Base-by-base conservation (phyloP, 192 early-diverging fungal genomes). In the Funneliformis geosporum region DNA sequence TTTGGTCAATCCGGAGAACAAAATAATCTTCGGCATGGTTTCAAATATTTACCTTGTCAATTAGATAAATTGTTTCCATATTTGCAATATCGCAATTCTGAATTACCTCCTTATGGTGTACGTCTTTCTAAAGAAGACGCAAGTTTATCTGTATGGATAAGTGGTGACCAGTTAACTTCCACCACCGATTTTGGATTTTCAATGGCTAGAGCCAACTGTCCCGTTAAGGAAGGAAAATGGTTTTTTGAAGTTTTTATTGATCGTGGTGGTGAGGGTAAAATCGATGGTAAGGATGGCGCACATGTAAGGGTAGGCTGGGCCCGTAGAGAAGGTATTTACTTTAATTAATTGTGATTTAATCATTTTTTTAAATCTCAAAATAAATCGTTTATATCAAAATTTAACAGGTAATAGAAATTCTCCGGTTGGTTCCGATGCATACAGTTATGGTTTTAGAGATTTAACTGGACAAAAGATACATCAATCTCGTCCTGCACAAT, bases 271-370 rank as follows among this genome's bases (percentile, higher is more conserved):
- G 87, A 86, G 65, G 81, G 81, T 0, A 76, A 81, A 60, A 77
- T 80, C 14, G 84, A 84, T 46, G 69, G 84, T 43, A 80, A 83
- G 8, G 86, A 89, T 73, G 88, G 85, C 14, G 85, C 89, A 7
- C 89, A 92, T 80, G 90, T 92, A 11, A 87, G 91, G 43, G 68
- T 92, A 25, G 91, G 91, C 2, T 90, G 87, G 88, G 87, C 90
- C 38, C 75, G 89, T 16, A 84, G 91, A 44, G 90, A 92, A 87
- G 90, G 89, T 91, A 84, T 8, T 42, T 18, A 27, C 3, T 28
- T 12, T 5, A 11, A 23, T 12, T 67, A 0, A 43, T n/a, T 21
- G 14, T 4, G 11, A 55, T 40, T 8, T 67, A 18, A 43, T 16
- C 2, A 39, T 7, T 75, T 14, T 61, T 28, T 0, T 9, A n/a